A percentile compares a stretch with the other conserved stretches of the same genome.
These are phyloP conservation scores for Sphaerobolus stellatus DNA, from an alignment of 1,284 basidiomycete genomes.

Conservation along the genomic window DNA sequence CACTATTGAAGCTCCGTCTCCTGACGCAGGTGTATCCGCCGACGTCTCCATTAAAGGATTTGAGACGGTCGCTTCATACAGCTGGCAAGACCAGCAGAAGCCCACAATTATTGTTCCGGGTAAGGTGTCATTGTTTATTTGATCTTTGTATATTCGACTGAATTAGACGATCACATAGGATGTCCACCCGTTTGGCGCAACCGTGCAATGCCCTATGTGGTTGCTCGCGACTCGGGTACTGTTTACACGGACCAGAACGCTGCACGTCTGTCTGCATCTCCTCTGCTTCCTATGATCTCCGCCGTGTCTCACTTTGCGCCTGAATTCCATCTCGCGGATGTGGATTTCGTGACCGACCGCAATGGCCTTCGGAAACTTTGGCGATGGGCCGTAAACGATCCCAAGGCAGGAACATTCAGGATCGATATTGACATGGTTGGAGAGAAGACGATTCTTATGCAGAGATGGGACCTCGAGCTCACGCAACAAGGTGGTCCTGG, in stretches of 20 bases:
- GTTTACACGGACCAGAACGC: constrained; percentile 52
- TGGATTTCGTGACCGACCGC: constrained; percentile 59
- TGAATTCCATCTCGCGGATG: constrained; percentile 45
- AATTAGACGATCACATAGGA: constrained; percentile 32
- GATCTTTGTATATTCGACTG: not conserved
- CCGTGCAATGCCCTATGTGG: constrained; percentile 42
- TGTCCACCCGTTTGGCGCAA: constrained; percentile 52
- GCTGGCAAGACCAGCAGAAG: constrained; percentile 43
- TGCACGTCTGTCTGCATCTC: constrained; percentile 39
- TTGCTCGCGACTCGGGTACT: constrained; percentile 47
- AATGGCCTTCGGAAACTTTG: constrained; percentile 57
- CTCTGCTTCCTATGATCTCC: constrained; percentile 48
- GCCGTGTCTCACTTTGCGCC: constrained; percentile 44
- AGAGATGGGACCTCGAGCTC: constrained; percentile 46
- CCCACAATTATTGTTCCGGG: constrained; percentile 61
- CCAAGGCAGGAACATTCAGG: constrained; percentile 44
- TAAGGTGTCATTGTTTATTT: constrained; percentile 19
- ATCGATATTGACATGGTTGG: constrained; percentile 59
- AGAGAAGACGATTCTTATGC: constrained; percentile 50
- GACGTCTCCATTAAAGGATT: constrained; percentile 37
- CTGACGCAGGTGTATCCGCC: not conserved
- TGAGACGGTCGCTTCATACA: constrained; percentile 53
- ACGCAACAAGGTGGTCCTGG: constrained; percentile 32
- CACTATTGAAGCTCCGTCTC: not conserved
- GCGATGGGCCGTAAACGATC: constrained; percentile 44